Conservation (phyloP, 768 basidiomycete species). For the Ephemerocybe angulata region DNA sequence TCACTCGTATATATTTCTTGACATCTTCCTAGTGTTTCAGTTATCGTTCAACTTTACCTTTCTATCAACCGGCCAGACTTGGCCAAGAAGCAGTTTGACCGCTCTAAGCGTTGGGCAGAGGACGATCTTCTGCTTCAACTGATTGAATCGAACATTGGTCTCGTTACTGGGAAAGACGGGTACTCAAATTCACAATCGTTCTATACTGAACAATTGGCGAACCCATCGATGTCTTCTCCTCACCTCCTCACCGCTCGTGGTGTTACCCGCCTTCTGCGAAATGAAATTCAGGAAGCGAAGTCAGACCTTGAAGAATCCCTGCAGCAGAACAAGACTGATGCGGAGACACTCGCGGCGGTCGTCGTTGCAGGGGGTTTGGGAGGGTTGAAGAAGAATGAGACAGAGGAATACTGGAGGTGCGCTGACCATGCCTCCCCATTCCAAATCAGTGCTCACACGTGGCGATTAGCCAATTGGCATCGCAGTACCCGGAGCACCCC, state of each 20-base stretch:
- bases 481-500: constrained; percentile 66
- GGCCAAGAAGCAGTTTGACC: constrained; percentile 80
- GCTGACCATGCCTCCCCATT: constrained; percentile 17
- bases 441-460: constrained; percentile 1
- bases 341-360: constrained; percentile 66
- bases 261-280: constrained; percentile 71
- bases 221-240: constrained; percentile 71
- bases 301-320: constrained; percentile 78
- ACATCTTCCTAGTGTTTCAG: constrained; percentile 55
- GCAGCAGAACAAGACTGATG: constrained; percentile 51
- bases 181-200: constrained; percentile 57
- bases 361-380: constrained; percentile 62
- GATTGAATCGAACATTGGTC: constrained; percentile 79
- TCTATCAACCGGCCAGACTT: constrained; percentile 87
- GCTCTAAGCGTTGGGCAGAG: constrained; percentile 81
- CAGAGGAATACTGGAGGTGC: constrained; percentile 68
- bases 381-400: constrained; percentile 53
- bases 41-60: constrained; percentile 83
- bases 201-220: constrained; percentile 81
- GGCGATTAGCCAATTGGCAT: constrained; percentile 33
- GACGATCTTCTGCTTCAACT: constrained; percentile 87
- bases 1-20: not conserved
- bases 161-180: constrained; percentile 70
- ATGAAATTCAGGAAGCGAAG: constrained; percentile 71
- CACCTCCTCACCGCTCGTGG: constrained; percentile 78